Evolutionary conservation across 2,329 filamentous ascomycete species (phyloP).

Genomic region (Lachnellula suecica): DNA sequence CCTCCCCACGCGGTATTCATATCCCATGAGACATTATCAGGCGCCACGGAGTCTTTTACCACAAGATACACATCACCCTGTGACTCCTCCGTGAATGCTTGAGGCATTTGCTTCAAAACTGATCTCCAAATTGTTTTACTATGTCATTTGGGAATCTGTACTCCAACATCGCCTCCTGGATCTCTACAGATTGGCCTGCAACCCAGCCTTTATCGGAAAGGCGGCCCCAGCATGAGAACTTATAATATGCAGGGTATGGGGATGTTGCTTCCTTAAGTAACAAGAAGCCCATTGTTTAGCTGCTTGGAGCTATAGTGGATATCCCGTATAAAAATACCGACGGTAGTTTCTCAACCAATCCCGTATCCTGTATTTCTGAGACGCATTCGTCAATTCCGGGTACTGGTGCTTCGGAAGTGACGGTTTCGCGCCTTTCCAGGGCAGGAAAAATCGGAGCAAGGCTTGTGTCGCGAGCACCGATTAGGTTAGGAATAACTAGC

Average conservation of each 20-base stretch:
- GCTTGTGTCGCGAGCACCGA: background rate
- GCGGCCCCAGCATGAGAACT: background rate
- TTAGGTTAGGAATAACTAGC: background rate
- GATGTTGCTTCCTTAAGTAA: background rate
- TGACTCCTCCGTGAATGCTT: background rate
- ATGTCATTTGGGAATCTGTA: background rate
- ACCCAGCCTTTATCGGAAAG: background rate
- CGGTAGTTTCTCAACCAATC: background rate
- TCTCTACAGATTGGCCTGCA: background rate
- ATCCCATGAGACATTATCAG: conserved; percentile 1
- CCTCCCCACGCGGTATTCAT: background rate
- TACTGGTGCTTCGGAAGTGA: background rate
- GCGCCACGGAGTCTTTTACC: background rate
- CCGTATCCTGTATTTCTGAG: background rate
- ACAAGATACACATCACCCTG: background rate
- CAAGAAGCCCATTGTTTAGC: background rate
- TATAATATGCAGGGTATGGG: background rate
- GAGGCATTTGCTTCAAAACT: background rate
- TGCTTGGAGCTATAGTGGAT: background rate
- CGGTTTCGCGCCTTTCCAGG: background rate
- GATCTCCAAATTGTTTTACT: background rate
- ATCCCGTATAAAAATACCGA: background rate
- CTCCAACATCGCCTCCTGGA: background rate
- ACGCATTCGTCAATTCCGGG: background rate
- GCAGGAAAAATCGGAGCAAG: background rate